Percentiles rank a stretch among this genome's conserved stretches.
These are phyloP conservation scores for Theobroma grandiflorum DNA, from an alignment of 441 rosid genomes.

Conservation along the genomic window DNA sequence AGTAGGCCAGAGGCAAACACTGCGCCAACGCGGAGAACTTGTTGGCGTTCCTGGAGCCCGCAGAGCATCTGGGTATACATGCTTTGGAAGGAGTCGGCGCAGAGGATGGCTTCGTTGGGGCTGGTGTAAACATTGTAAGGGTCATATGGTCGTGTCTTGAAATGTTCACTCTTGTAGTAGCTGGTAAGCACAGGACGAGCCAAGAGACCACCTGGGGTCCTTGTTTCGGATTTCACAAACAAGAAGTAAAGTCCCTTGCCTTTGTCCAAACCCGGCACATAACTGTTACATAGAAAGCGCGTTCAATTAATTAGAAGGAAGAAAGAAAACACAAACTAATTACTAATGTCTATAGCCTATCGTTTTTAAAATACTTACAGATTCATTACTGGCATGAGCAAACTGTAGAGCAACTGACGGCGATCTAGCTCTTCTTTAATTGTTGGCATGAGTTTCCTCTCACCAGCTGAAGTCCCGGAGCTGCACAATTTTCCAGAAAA, in stretches of 20 bases:
- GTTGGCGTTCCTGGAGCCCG: slow-evolving; percentile 74
- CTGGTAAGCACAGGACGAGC: slow-evolving; percentile 95
- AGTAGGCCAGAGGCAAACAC: slow-evolving; percentile 94
- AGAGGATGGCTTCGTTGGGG: slow-evolving; percentile 90
- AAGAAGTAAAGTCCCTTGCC: slow-evolving; percentile 91
- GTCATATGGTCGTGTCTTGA: slow-evolving; percentile 80
- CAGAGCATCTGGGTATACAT: slow-evolving; percentile 93
- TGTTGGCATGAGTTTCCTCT: slow-evolving; percentile 95
- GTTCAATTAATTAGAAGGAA: slow-evolving; percentile 13
- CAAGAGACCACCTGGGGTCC: slow-evolving; percentile 82
- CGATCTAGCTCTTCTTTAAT: slow-evolving; percentile 92
- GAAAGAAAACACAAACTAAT: not conserved
- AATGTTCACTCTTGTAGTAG: slow-evolving; percentile 91
- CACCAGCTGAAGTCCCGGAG: slow-evolving; percentile 97
- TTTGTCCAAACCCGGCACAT: slow-evolving; percentile 82
- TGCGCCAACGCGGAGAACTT: slow-evolving; percentile 84
- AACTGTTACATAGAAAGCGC: slow-evolving; percentile 51
- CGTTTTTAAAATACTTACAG: slow-evolving; percentile 60
- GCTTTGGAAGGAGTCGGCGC: slow-evolving; percentile 90
- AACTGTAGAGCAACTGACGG: slow-evolving; percentile 85
- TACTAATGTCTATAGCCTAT: not conserved
- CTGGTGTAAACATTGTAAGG: slow-evolving; percentile 88
- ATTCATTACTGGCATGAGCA: slow-evolving; percentile 98
- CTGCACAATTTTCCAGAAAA: slow-evolving; percentile 43
- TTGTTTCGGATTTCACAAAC: slow-evolving; percentile 88